Evolutionary conservation across 495 filamentous ascomycete species (phyloP), one percentile per base, ranked within the genome.

Genomic region (Terfezia boudieri): DNA sequence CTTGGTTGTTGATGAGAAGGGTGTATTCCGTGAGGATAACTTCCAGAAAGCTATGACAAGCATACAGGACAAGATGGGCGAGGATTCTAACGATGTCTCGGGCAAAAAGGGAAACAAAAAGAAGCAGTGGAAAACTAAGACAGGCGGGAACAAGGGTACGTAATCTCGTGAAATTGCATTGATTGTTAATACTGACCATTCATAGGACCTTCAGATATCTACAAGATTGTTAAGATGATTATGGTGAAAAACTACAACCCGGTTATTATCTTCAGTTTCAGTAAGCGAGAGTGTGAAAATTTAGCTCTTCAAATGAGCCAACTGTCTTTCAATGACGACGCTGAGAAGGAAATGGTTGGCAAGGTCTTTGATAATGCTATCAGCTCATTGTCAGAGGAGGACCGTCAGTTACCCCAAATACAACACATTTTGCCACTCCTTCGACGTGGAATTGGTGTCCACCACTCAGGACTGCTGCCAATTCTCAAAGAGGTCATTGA

Each of bases 401-500:
- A 98, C 67, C 82, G 80, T 56, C 68, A 76, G 37, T 71, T 98
- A 17, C 83, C 84, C 0, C 90, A 98, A 66, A 94, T 98, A 58
- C 71, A 79, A 58, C 85, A 96, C 63, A 84, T 98, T 56, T 70
- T 98, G 9, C 90, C 90, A 2, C 73, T 98, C 41, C 70, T 98
- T 37, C 79, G 85, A 43, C 82, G 86, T 61, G 90, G 90, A 57
- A 92, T 98, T 61, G 90, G 90, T 64, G 82, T 98, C 58, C 90
- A 98, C 74, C 90, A 98, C 69, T 93, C 87, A 20, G 90, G 90
- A 53, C 75, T 98, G 10, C 73, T 98, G 41, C 90, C 90, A 9
- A 96, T 98, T 64, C 69, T 98, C 51, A 98, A 98, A 67, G 90
- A 98, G 69, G 94, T 88, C 5, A 96, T 98, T 62, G 90, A 98